Conservation (phyloP, 306 rosid genomes). For the Elaeagnus macrophylla region DNA sequence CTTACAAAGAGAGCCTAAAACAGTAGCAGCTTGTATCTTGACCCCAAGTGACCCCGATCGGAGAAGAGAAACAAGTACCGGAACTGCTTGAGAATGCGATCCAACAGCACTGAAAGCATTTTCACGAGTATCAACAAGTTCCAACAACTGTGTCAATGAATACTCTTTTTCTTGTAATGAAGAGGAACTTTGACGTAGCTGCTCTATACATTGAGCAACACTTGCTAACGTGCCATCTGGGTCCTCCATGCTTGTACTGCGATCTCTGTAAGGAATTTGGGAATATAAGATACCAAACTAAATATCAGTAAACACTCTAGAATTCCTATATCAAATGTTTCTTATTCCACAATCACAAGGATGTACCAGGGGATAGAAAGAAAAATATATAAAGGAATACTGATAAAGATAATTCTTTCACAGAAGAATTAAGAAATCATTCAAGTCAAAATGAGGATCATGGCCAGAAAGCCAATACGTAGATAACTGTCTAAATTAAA, state of each 20-base stretch:
- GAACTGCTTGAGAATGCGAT: slow-evolving; percentile 99
- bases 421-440: too few species aligned
- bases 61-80: slow-evolving; percentile 98
- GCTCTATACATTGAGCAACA: slow-evolving; percentile 99
- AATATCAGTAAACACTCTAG: too few species aligned
- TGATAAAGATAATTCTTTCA: too few species aligned
- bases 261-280: slow-evolving; percentile 59
- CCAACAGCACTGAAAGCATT: slow-evolving; percentile 98
- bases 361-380: too few species aligned
- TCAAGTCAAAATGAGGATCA: too few species aligned
- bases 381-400: too few species aligned
- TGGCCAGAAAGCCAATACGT: too few species aligned
- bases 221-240: slow-evolving; percentile 97
- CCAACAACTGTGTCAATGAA: slow-evolving; percentile 74
- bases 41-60: slow-evolving; percentile 85
- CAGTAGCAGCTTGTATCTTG: slow-evolving; percentile 96
- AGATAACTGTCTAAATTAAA: background rate
- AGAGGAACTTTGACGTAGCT: slow-evolving; percentile 79
- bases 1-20: slow-evolving; percentile 85
- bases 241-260: slow-evolving; percentile 87
- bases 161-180: slow-evolving; percentile 77
- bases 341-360: too few species aligned
- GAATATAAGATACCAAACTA: slow-evolving; percentile 16
- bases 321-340: too few species aligned
- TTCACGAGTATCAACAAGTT: slow-evolving; percentile 85